Conservation (phyloP, 1,139 yeast species). For the Lodderomyces beijingensis region DNA sequence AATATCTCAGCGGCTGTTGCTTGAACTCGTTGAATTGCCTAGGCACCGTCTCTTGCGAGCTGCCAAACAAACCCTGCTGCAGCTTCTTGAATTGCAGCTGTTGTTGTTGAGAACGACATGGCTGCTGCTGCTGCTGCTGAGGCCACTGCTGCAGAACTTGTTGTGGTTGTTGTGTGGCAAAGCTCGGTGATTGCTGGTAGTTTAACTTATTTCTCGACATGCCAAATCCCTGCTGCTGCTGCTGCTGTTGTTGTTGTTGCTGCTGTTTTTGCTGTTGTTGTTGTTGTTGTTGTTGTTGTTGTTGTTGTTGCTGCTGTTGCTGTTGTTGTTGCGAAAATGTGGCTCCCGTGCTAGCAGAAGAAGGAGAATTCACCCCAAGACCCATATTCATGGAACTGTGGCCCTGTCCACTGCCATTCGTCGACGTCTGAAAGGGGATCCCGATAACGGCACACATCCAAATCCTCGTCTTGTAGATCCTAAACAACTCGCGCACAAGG, state of each 20-base stretch:
- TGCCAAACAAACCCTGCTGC: not conserved
- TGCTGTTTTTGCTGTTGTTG: slow-evolving; percentile 10
- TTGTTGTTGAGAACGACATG: slow-evolving; percentile 4
- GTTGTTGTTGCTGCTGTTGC: slow-evolving; percentile 5
- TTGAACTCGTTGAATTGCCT: not conserved
- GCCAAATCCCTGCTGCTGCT: slow-evolving; percentile 3
- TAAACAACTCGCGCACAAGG: slow-evolving; percentile 84
- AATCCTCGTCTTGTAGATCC: slow-evolving; percentile 90
- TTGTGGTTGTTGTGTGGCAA: not conserved
- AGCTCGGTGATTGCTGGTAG: slow-evolving; percentile 2
- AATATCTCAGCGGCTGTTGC: slow-evolving; percentile 1
- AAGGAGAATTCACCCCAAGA: too few relatives aligned
- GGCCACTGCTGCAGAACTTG: slow-evolving; percentile 1
- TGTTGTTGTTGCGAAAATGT: not conserved
- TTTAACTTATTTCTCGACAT: too few relatives aligned
- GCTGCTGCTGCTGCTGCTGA: slow-evolving; percentile 2
- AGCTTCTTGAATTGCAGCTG: slow-evolving; percentile 1
- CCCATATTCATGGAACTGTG: too few relatives aligned
- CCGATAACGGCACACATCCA: slow-evolving; percentile 89
- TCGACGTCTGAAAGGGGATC: slow-evolving; percentile 20
- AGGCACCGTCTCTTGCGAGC: slow-evolving; percentile 1
- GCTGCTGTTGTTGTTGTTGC: slow-evolving; percentile 9
- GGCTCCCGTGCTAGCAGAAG: not conserved
- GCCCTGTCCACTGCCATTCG: slow-evolving; percentile 6
- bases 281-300: slow-evolving; percentile 6